Conservation (phyloP, 495 filamentous ascomycete species). For the Letharia lupina region DNA sequence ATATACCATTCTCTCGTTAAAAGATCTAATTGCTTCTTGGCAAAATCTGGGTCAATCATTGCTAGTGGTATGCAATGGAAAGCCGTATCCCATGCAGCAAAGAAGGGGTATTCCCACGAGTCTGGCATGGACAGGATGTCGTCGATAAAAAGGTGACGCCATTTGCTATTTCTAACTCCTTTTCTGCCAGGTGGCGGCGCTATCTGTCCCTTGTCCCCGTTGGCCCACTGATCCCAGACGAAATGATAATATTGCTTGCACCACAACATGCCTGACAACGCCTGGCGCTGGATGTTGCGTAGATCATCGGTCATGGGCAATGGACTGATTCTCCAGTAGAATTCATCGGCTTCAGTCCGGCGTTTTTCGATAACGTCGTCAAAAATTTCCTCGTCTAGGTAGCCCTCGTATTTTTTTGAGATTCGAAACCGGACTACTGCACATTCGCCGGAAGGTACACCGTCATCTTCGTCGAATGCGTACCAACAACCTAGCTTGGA, state of each 20-base stretch:
- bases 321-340: constrained; percentile 87
- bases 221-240: constrained; percentile 58
- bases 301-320: constrained; percentile 91
- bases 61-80: constrained; percentile 94
- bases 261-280: constrained; percentile 95
- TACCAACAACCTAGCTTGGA: constrained; percentile 93
- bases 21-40: constrained; percentile 93
- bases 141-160: constrained; percentile 89
- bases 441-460: constrained; percentile 81
- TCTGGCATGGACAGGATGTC: constrained; percentile 96
- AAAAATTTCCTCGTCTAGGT: constrained; percentile 84
- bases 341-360: constrained; percentile 83
- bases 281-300: constrained; percentile 90
- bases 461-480: constrained; percentile 78
- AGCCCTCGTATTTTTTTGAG: constrained; percentile 60
- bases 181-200: constrained; percentile 77
- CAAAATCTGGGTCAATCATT: constrained; percentile 96
- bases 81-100: constrained; percentile 93
- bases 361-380: constrained; percentile 86
- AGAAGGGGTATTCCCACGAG: constrained; percentile 98
- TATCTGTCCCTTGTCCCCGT: constrained; percentile 9
- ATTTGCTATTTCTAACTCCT: constrained; percentile 72
- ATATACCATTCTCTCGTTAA: constrained; percentile 98
- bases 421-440: constrained; percentile 91
- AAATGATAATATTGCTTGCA: constrained; percentile 95